phyloP scores from a whole-genome alignment of 2,329 filamentous ascomycete genomes.

The Arthrobotrys conoides region DNA sequence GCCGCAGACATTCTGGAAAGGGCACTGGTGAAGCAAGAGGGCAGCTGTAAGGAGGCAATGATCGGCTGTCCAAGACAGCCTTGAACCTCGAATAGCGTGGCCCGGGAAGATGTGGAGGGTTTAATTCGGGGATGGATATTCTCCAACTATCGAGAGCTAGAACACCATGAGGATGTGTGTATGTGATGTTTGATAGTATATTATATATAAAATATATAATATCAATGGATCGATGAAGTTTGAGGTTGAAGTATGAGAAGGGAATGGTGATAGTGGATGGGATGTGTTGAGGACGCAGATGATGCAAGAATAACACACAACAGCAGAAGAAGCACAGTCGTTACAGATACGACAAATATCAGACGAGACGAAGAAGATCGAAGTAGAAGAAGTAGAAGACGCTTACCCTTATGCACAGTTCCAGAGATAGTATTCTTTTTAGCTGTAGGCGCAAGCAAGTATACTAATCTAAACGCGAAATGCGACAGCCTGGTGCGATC shows the following conservation, averaged over 20 bases:
- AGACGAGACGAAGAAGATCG: conserved; percentile 12
- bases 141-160: too few relatives aligned
- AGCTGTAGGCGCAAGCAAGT: conserved; percentile 19
- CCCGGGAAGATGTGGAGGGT: conserved; percentile 7
- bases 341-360: background rate
- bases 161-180: background rate
- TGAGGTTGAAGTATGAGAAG: background rate
- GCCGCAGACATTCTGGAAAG: conserved; percentile 30
- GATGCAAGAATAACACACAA: conserved; percentile 49
- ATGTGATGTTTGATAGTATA: too few relatives aligned
- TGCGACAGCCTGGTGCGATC: conserved; percentile 34
- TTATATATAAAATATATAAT: too few relatives aligned
- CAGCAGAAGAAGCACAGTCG: background rate
- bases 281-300: conserved; percentile 39
- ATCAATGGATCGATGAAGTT: conserved; percentile 4
- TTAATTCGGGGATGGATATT: background rate
- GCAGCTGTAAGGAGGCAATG: conserved; percentile 47
- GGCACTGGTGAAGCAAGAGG: conserved; percentile 7
- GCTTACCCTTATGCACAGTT: conserved; percentile 17
- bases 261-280: background rate
- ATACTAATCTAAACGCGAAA: conserved; percentile 23
- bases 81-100: conserved; percentile 28
- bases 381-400: conserved; percentile 15
- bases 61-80: conserved; percentile 38
- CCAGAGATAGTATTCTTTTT: background rate